These are phyloP conservation scores for Babesia bigemina DNA, from an alignment of 169 alveolate genomes.

Conservation along the genomic window DNA sequence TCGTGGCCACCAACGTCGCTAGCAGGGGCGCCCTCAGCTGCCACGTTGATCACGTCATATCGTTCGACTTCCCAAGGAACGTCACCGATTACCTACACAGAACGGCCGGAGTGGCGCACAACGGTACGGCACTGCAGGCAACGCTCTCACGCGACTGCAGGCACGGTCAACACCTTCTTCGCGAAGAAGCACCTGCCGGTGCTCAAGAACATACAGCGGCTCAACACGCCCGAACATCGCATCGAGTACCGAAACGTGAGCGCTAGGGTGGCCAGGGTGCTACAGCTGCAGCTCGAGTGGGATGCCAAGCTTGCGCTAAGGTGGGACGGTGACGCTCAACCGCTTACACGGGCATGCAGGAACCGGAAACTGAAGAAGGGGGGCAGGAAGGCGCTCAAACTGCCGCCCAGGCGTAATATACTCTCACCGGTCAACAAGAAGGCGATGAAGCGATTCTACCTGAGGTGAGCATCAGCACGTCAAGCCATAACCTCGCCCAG, in stretches of 20 bases:
- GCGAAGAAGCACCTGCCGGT: conserved; percentile 49
- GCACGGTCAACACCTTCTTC: conserved; percentile 37
- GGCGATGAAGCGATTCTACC: conserved; percentile 54
- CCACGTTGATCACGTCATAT: conserved; percentile 39
- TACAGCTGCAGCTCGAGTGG: conserved; percentile 52
- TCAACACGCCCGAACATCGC: conserved; percentile 27
- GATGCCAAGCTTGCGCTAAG: conserved; percentile 32
- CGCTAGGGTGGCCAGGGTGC: conserved; percentile 31
- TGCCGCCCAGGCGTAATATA: conserved; percentile 46
- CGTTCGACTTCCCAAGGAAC: conserved; percentile 63
- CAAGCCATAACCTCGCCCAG: conserved; percentile 6
- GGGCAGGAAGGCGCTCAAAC: conserved; percentile 34
- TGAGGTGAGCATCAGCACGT: conserved; percentile 17
- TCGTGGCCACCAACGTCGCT: conserved; percentile 60
- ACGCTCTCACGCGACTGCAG: not conserved
- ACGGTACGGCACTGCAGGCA: conserved; percentile 2
- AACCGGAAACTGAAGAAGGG: conserved; percentile 35
- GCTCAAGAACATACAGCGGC: conserved; percentile 39
- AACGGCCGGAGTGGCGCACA: conserved; percentile 20
- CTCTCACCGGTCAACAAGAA: conserved; percentile 58
- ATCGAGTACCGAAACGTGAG: conserved; percentile 59
- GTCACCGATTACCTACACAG: conserved; percentile 47
- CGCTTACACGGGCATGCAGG: not conserved
- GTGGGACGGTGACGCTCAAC: not conserved
- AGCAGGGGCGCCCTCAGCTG: conserved; percentile 22